These are phyloP conservation scores for Neurospora tetraspora DNA, from an alignment of 495 filamentous ascomycete genomes.

Conservation along the genomic window DNA sequence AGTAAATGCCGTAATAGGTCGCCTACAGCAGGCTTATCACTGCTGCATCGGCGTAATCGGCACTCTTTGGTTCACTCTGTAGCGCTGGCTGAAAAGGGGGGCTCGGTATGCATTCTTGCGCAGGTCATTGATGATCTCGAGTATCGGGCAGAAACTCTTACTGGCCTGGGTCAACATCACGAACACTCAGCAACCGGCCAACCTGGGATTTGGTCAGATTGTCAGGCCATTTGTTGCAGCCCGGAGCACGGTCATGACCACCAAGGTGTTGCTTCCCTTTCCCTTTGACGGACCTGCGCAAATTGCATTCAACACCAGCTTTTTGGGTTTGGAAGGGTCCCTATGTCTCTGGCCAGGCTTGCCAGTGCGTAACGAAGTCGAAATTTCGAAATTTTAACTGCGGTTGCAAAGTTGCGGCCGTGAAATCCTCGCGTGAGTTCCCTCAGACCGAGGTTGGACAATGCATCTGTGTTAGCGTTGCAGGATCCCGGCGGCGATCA, in stretches of 20 bases:
- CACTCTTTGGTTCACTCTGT: not conserved
- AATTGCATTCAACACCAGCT: not conserved
- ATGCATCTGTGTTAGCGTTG: not conserved
- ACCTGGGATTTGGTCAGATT: not conserved
- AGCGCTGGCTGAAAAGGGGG: not conserved
- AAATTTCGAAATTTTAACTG: not conserved
- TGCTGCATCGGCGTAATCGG: not conserved
- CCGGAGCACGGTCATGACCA: not conserved
- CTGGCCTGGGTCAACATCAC: not conserved
- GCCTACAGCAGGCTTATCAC: not conserved
- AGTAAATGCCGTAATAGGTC: not conserved
- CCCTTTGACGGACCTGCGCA: not conserved
- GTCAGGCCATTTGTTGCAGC: not conserved
- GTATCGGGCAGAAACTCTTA: not conserved
- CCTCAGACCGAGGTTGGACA: slow-evolving; percentile 12
- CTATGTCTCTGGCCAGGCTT: not conserved
- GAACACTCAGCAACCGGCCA: not conserved
- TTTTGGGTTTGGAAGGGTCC: not conserved
- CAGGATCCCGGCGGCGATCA: slow-evolving; percentile 9
- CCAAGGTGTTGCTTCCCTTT: not conserved
- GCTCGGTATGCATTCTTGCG: not conserved
- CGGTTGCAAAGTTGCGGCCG: not conserved
- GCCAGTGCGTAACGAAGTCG: not conserved
- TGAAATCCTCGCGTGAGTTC: not conserved
- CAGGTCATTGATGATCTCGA: not conserved